Base-by-base conservation (phyloP, 768 basidiomycete genomes). In the Chiua virens region DNA sequence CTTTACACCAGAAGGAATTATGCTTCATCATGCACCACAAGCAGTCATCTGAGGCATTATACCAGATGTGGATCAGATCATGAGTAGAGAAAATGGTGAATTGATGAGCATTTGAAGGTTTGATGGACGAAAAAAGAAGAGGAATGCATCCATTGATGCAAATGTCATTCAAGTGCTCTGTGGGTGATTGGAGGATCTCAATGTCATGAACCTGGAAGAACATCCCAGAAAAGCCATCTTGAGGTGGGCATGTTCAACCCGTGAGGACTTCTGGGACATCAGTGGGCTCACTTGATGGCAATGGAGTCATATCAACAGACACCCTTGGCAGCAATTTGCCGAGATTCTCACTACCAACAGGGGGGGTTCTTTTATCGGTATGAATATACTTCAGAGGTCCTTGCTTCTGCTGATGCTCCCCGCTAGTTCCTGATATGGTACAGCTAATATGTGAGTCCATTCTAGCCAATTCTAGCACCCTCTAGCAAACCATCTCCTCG, bases 1-100 rank as follows among this genome's bases (percentile, higher is more conserved):
- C n/a, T 74, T 8, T 75, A 35, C 7, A 75, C 72, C 73, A 74
- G 45, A 64, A 76, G 14, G 46, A 22, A 0, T 52, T 53, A 3
- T 34, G 42, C 1, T 27, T 20, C 1, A 54, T 49, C 1, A 39
- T 25, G 3, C 49, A 36, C 70, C 72, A 73, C 0, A 73, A 10
- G 0, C 28, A 13, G n/a, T 59, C 30, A 13, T 52, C 39, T 9
- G 25, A 17, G 25, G 25, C 25, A 7, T 48, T 30, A 9, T 36
- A 30, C 10, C 20, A n/a, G 15, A 45, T 45, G 14, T 18, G 44
- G 2, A 42, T 22, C 1, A 63, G 49, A n/a, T 60, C 42, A 13
- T 53, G 38, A 1, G 58, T 49, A 2, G 61, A 55, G 20, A 56
- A 46, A 2, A 56, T 18, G 0, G 41, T 40, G 13, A 49, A 42